Evolutionary conservation across 768 basidiomycete species (phyloP).

Genomic region (Galerina sulciceps): DNA sequence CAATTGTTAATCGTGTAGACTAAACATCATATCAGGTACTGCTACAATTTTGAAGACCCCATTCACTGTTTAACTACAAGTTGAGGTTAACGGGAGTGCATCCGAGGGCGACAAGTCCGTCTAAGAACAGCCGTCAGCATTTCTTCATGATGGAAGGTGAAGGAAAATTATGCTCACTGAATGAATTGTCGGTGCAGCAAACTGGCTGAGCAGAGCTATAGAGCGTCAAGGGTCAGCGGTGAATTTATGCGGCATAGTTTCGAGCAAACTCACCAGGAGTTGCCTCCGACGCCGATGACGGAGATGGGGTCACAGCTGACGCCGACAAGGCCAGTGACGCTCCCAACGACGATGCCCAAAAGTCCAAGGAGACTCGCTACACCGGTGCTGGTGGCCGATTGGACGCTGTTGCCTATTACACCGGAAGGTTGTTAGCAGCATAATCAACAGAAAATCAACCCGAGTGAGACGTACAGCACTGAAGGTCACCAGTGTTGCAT

Average conservation of each 20-base stretch:
- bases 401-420: slow-evolving; percentile 15
- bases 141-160: background rate
- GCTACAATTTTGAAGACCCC: too few species aligned
- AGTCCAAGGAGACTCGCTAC: slow-evolving; percentile 17
- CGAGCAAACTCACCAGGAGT: slow-evolving; percentile 13
- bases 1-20: too few species aligned
- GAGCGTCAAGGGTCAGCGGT: background rate
- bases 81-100: slow-evolving; percentile 33
- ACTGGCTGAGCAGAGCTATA: slow-evolving; percentile 23
- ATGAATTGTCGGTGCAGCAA: slow-evolving; percentile 31
- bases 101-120: slow-evolving; percentile 30
- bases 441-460: background rate
- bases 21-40: too few species aligned
- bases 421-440: background rate
- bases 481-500: slow-evolving; percentile 28
- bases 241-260: background rate
- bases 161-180: slow-evolving; percentile 15
- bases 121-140: background rate
- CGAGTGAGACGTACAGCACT: slow-evolving; percentile 24
- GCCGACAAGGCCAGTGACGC: slow-evolving; percentile 18
- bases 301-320: slow-evolving; percentile 23
- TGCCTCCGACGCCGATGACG: slow-evolving; percentile 16
- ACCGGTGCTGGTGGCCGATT: slow-evolving; percentile 2
- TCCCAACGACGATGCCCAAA: slow-evolving; percentile 21
- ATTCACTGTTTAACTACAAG: background rate